Percentiles rank a stretch among this genome's conserved stretches.
phyloP scores from a whole-genome alignment of 2,329 filamentous ascomycete species.

The Colletotrichum salicis region DNA sequence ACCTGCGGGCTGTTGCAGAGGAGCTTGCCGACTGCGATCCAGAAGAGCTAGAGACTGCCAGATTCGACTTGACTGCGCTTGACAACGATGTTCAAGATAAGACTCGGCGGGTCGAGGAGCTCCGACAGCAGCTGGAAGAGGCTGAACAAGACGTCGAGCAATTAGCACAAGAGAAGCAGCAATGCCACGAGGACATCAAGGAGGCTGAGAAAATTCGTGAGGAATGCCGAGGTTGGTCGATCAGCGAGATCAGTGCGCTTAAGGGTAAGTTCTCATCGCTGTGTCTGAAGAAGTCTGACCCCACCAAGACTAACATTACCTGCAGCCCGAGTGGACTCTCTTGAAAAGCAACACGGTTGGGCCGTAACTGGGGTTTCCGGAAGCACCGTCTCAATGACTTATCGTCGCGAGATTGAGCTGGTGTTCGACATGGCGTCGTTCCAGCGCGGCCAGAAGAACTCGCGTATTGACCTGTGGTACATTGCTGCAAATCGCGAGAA shows the following conservation, averaged over 20 bases:
- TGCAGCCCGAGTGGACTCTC: conserved; percentile 69
- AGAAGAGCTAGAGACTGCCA: conserved; percentile 77
- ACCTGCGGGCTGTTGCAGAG: conserved; percentile 76
- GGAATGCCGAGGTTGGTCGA: conserved; percentile 89
- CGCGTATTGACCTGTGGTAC: conserved; percentile 76
- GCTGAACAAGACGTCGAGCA: conserved; percentile 73
- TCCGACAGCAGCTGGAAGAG: conserved; percentile 74
- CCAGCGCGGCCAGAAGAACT: conserved; percentile 55
- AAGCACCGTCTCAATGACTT: conserved; percentile 77
- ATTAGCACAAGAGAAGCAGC: conserved; percentile 73
- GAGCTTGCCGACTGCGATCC: conserved; percentile 85
- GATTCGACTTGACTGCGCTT: conserved; percentile 72
- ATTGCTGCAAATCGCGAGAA: conserved; percentile 68
- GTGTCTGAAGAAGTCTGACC: not conserved
- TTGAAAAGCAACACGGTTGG: conserved; percentile 78
- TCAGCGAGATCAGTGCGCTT: conserved; percentile 80
- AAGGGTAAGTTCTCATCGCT: conserved; percentile 66
- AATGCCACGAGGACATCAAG: conserved; percentile 78
- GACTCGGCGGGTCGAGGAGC: conserved; percentile 71
- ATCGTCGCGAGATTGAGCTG: conserved; percentile 77
- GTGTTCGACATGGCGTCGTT: conserved; percentile 76
- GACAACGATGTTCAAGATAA: conserved; percentile 78
- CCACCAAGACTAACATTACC: conserved; percentile 49
- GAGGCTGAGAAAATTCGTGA: conserved; percentile 86
- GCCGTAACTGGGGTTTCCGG: conserved; percentile 72